phyloP scores from a whole-genome alignment of 1,139 yeast species.

The Torulaspora globosa region DNA sequence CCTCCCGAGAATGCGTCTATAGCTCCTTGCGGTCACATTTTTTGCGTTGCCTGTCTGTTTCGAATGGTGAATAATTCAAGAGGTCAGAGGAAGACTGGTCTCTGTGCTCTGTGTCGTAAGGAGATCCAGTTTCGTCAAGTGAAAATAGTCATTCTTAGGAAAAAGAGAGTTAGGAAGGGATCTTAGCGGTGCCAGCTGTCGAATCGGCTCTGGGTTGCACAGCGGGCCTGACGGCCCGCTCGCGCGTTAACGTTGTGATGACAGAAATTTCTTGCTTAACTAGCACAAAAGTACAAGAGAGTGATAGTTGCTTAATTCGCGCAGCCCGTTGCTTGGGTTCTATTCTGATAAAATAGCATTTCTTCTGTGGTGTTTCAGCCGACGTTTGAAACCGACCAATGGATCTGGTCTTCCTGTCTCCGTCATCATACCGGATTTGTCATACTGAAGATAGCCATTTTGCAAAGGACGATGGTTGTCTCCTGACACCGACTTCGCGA shows the following conservation, averaged over 20 bases:
- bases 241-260: neutral
- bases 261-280: neutral
- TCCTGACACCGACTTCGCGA: neutral
- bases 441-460: slow-evolving; percentile 1
- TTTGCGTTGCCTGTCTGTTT: slow-evolving; percentile 49
- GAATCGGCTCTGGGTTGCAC: no score
- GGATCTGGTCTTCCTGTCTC: slow-evolving; percentile 6
- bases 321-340: neutral
- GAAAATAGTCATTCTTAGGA: slow-evolving; percentile 34
- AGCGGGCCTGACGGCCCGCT: neutral
- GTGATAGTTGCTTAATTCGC: neutral
- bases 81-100: slow-evolving; percentile 38
- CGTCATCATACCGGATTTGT: slow-evolving; percentile 3
- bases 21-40: slow-evolving; percentile 54
- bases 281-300: slow-evolving; percentile 1
- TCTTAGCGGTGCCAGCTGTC: neutral
- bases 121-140: slow-evolving; percentile 39
- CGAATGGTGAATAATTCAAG: slow-evolving; percentile 47
- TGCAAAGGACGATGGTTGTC: neutral
- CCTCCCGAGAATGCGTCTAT: slow-evolving; percentile 45
- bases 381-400: neutral
- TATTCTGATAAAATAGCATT: slow-evolving; percentile 1
- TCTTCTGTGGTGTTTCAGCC: neutral
- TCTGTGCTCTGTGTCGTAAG: slow-evolving; percentile 50
- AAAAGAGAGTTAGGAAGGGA: slow-evolving; percentile 26